Base-by-base conservation (phyloP, 2,329 filamentous ascomycete genomes). In the Alternaria sp. region DNA sequence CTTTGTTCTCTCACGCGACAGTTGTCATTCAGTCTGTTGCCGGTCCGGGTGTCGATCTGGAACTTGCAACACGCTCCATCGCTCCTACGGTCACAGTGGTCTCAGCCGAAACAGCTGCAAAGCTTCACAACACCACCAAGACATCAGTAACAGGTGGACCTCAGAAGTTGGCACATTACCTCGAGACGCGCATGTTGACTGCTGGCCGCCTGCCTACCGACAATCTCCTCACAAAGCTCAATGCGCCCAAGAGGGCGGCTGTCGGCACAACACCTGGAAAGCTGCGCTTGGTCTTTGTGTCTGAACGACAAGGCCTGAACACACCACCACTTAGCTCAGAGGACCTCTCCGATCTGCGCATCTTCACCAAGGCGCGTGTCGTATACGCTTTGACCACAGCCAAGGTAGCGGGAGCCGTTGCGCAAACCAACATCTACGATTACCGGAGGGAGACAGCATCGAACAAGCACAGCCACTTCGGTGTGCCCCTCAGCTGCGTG, bases 1-100 rank as follows among this genome's bases (percentile, higher is more conserved):
- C 94, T 0, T 86, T 99, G 9, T 97, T 90, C 81, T 91, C 89
- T 21, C 96, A 97, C 77, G 87, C 93, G 18, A 96, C 93, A 0
- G 82, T 99, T 20, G 93, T 94, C 25, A 87, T 99, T 73, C 98
- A 93, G 81, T 96, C 94, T 0, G 94, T 97, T 25, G 92, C 94
- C 15, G 91, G 91, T 7, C 86, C 88, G 37, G 88, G 88, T 11
- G 85, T 91, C 12, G 89, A 96, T 75, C 85, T 98, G 41, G 83
- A 85, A 18, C 81, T 94, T 21, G 93, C 93, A 21, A 91, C 91
- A 21, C 87, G 89, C 63, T 89, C 89, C 50, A 84, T 96, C 43
- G 87, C 91, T 1, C 95, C 95, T 1, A 97, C 94, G 5, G 87
- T 97, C 62, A 84, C 97, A 58, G 89, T 96, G 45, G 89, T 92